Percentiles rank a stretch among this genome's conserved stretches.
These are phyloP conservation scores for Poteriospumella lacustris DNA, from an alignment of 108 stramenopile species.

Conservation along the genomic window DNA sequence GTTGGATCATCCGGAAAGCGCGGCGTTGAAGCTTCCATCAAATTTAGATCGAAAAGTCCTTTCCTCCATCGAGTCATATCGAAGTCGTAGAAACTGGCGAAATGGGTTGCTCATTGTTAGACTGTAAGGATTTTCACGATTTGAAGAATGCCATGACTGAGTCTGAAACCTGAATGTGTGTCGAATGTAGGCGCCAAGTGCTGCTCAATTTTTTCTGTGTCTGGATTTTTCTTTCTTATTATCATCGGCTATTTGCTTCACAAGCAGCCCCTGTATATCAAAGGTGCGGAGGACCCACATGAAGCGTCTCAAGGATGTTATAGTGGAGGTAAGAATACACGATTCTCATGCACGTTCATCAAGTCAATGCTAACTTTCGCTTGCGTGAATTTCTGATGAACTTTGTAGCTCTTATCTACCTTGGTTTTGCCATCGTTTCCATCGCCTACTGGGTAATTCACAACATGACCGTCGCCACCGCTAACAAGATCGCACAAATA, in stretches of 20 bases:
- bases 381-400: background rate
- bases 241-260: constrained; percentile 10
- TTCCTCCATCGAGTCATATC: too few relatives aligned
- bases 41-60: too few relatives aligned
- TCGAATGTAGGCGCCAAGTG: constrained; percentile 5
- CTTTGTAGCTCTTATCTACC: background rate
- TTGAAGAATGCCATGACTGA: too few relatives aligned
- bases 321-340: background rate
- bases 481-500: too few relatives aligned
- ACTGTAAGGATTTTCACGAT: background rate
- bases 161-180: too few relatives aligned
- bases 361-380: background rate
- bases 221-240: background rate
- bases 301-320: background rate
- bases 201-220: background rate
- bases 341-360: background rate
- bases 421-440: background rate
- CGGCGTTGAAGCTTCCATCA: too few relatives aligned
- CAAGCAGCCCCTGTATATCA: constrained; percentile 7
- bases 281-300: background rate
- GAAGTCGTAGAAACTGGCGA: too few relatives aligned
- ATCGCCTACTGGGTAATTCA: background rate
- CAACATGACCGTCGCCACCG: too few relatives aligned
- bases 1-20: too few relatives aligned
- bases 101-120: constrained; percentile 1